A percentile compares a stretch with the other conserved stretches of the same genome.
Evolutionary conservation across 805 yeast species (phyloP).

Genomic region (Yarrowia sp.): DNA sequence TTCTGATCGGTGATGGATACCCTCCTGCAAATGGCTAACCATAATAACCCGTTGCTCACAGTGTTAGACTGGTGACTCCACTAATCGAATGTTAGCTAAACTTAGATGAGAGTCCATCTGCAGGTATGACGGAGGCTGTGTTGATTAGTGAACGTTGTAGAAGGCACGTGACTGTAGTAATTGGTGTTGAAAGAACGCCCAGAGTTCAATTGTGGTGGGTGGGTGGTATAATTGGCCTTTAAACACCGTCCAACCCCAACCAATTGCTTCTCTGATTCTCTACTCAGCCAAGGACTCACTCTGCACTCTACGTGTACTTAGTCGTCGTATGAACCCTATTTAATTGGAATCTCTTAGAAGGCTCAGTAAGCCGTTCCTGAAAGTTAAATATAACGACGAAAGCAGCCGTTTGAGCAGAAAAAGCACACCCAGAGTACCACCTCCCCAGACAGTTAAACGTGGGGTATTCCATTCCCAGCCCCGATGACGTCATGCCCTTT

Average conservation of each 20-base stretch:
- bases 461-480: not conserved
- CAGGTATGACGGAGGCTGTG: conserved; percentile 18
- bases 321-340: not conserved
- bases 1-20: too few species aligned
- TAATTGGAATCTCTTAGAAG: not conserved
- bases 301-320: not conserved
- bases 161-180: not conserved
- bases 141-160: not conserved
- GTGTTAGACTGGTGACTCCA: not conserved
- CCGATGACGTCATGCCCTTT: not conserved
- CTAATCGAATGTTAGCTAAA: not conserved
- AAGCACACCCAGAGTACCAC: too few species aligned
- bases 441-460: too few species aligned
- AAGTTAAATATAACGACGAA: not conserved
- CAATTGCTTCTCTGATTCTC: too few species aligned
- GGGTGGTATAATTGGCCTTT: too few species aligned
- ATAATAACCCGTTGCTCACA: too few species aligned
- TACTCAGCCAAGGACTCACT: not conserved
- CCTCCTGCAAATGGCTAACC: too few species aligned
- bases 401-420: too few species aligned
- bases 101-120: not conserved
- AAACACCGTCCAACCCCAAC: too few species aligned
- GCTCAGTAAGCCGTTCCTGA: not conserved
- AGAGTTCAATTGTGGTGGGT: not conserved
- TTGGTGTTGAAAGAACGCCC: conserved; percentile 1